Base-by-base conservation (phyloP, 1,139 yeast species). In the Protomyces arabidopsidicola region DNA sequence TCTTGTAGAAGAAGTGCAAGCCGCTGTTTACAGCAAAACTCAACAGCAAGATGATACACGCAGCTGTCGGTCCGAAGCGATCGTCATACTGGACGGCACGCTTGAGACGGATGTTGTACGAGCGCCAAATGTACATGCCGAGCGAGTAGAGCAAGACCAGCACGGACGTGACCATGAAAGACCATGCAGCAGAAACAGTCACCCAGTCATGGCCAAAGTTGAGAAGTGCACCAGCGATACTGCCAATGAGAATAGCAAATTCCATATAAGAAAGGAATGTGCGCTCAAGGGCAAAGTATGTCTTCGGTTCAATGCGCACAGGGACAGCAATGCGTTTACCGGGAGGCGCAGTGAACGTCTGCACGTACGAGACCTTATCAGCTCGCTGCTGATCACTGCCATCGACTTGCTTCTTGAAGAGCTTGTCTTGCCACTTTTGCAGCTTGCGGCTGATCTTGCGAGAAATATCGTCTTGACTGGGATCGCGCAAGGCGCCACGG, bases 261-360 rank as follows among this genome's bases (percentile, higher is more conserved):
- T 93, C 95, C 70, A 93, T 82, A 98, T 98, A 93, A 45, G 97
- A 88, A 68, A 93, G 81, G 75, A 93, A 93, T 1, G 98, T 93
- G 81, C 99, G 88, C 78, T 93, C 99, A 75, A 93, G 93, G 71
- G 98, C 98, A 74, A 93, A 93, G 78, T 93, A 95, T 27, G 93
- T 98, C 77, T 93, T 93, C 69, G 99, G 99, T 75, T 93, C 99
- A 31, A 93, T 96, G 70, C 99, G 84, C 34, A 97, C 96, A 54
- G 99, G 99, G 58, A 95, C 84, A 16, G 97, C 95, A 69, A 93
- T 90, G 76, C 95, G 84, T 77, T 95, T 95, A 65, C 90, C 90
- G 59, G 87, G 84, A 36, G 98, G 98, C 4, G 72, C 71, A n/a
- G 53, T 58, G 56, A 68, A 68, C 8, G 62, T 64, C 5, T 36